Evolutionary conservation across 2,329 filamentous ascomycete species (phyloP), one percentile per base, ranked within the genome.

Genomic region (Pseudocercospora ulei): DNA sequence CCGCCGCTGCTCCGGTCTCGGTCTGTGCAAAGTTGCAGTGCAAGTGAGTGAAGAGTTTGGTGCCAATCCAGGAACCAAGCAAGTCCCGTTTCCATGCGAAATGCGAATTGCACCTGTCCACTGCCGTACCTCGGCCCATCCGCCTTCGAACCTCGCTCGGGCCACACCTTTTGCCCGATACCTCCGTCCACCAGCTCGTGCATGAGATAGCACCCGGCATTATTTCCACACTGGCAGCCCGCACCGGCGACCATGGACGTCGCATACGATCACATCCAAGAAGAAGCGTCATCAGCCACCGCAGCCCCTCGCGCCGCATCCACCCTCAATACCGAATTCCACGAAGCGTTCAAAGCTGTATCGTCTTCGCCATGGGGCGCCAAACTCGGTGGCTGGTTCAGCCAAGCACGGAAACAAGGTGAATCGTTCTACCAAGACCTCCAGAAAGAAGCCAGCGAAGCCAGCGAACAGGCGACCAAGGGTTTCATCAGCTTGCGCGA

Each of bases 261-360:
- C 57, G 87, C 87, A 28, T 98, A 96, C 72, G 90, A 98, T 59
- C 86, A 94, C 63, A 93, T 96, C 56, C 79, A 85, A 60, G 85
- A 94, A 67, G 80, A 90, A 61, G 73, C 76, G 35, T 39, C 36
- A 7, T 34, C 38, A 8, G 61, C 53, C 51, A 50, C 41, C 50
- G 30, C 46, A 50, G 44, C 41, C 46, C 31, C 42, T 52, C 55
- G 38, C 33, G 33, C 35, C 9, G 22, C 39, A 12, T 31, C 35
- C 38, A 37, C 35, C 36, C 72, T 98, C 51, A 92, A 92, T 58
- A 73, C 76, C 51, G 90, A 98, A 57, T 73, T 98, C 47, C 85
- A 94, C 64, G 85, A 95, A 63, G 90, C 88, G 4, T 95, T 96
- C 70, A 86, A 85, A 57, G 87, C 87, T 14, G 83, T 98, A 57